phyloP scores from a whole-genome alignment of 176 grass and related monocot genomes.

The Ensete ventricosum region DNA sequence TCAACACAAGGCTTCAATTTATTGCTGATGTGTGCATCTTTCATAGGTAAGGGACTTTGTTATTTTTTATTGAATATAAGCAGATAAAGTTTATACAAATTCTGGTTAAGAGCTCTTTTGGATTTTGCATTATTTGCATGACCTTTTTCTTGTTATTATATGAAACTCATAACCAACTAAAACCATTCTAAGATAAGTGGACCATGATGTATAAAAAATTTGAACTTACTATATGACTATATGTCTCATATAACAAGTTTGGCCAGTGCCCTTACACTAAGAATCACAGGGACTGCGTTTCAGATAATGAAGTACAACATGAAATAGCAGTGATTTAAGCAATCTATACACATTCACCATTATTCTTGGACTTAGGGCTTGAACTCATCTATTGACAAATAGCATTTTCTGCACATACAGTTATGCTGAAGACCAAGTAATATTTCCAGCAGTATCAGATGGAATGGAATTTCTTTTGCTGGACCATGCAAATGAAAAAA shows the following conservation, averaged over 20 bases:
- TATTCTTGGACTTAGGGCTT: not conserved
- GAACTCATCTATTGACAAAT: not conserved
- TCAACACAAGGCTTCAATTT: conserved; percentile 67
- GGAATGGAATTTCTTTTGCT: conserved; percentile 49
- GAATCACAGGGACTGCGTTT: not conserved
- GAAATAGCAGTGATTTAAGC: not conserved
- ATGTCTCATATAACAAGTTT: not conserved
- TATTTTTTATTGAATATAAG: not conserved
- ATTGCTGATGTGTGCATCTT: conserved; percentile 84
- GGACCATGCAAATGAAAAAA: conserved; percentile 76
- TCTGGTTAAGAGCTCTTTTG: not conserved
- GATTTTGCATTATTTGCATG: too few species aligned
- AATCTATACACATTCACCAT: not conserved
- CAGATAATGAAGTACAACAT: not conserved
- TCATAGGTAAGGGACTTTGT: conserved; percentile 50
- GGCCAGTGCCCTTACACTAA: not conserved
- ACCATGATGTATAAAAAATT: not conserved
- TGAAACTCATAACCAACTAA: too few species aligned
- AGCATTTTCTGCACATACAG: conserved; percentile 30
- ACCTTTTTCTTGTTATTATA: too few species aligned
- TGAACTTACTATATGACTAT: not conserved
- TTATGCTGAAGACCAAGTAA: conserved; percentile 77
- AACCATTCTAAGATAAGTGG: too few species aligned
- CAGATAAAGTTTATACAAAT: not conserved
- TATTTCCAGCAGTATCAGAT: conserved; percentile 75